A percentile compares a stretch with the other conserved stretches of the same genome.
Evolutionary conservation across 73 alveolate genomes (phyloP).

Genomic region (Tetrahymena borealis): DNA sequence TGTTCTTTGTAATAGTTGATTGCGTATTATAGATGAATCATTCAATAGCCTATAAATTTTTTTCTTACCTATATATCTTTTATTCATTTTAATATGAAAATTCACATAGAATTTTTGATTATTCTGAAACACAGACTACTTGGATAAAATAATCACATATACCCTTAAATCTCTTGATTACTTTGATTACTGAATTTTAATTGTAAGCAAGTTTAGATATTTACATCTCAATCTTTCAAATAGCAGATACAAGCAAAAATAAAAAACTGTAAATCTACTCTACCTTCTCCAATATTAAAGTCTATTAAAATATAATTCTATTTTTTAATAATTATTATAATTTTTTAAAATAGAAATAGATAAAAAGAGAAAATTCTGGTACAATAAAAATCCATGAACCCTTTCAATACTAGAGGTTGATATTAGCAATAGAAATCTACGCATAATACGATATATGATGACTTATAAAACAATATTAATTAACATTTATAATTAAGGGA

Average conservation of each 20-base stretch:
- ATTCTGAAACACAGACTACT: neutral
- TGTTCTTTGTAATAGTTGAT: neutral
- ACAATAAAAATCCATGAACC: neutral
- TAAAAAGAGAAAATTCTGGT: neutral
- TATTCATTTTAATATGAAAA: neutral
- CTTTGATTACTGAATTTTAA: neutral
- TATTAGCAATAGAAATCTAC: neutral
- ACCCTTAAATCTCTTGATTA: neutral
- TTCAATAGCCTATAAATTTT: neutral
- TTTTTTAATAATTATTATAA: no score
- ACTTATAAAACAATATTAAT: neutral
- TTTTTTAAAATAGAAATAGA: no score
- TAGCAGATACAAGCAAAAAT: neutral
- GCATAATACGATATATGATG: neutral
- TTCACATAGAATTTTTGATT: neutral
- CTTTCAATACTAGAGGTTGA: neutral
- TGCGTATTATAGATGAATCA: neutral
- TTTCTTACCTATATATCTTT: neutral
- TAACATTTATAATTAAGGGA: neutral
- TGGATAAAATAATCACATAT: neutral
- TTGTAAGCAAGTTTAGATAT: neutral
- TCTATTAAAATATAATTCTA: no score
- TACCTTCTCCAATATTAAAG: no score
- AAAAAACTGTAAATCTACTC: neutral
- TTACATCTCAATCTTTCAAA: neutral